Base-by-base conservation (phyloP, 2,329 filamentous ascomycete species). In the Diaporthe ilicicola region DNA sequence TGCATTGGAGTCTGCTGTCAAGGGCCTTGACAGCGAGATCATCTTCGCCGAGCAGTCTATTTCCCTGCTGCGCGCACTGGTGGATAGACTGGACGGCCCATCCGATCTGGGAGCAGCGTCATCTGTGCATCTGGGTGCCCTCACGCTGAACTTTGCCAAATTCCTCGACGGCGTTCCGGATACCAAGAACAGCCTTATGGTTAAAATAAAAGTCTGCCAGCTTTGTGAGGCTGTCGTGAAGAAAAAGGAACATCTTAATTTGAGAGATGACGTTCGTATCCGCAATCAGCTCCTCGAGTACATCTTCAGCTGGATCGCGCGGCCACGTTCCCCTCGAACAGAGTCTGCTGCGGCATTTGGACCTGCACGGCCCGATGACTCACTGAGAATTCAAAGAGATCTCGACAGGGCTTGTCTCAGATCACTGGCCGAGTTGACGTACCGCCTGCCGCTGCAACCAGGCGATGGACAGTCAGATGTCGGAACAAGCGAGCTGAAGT, bases 161-260 rank as follows among this genome's bases (percentile, higher is more conserved):
- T 92, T 92, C 73, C 79, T 92, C 50, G 88, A 92, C 73, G 86
- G 87, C 6, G 80, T 88, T 10, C 77, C 85, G 4, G 90, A 92
- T 71, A 87, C 84, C 15, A 79, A 84, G 10, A 88, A 84, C 74
- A 88, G 86, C 24, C 77, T 91, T 19, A 84, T 89, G 67, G 89
- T 92, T 54, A 92, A 92, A 77, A 92, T 92, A 76, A 90, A 91
- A 75, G 88, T 92, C 50, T 92, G 91, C 75, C 89, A 92, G 74
- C 79, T 93, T 9, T 91, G 87, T 71, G 91, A 92, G 74, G 86
- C 87, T 4, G 87, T 92, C 42, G 90, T 87, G 15, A 88, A 87
- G 78, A 87, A 90, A 74, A 92, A 92, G 75, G 90, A 93, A 75
- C 87, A 92, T 64, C 81, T 93, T 51, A 92, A 92, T 74, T 81